A percentile compares a stretch with the other conserved stretches of the same genome.
Evolutionary conservation across 768 basidiomycete genomes (phyloP).

Genomic region (Boletus rubropictus): DNA sequence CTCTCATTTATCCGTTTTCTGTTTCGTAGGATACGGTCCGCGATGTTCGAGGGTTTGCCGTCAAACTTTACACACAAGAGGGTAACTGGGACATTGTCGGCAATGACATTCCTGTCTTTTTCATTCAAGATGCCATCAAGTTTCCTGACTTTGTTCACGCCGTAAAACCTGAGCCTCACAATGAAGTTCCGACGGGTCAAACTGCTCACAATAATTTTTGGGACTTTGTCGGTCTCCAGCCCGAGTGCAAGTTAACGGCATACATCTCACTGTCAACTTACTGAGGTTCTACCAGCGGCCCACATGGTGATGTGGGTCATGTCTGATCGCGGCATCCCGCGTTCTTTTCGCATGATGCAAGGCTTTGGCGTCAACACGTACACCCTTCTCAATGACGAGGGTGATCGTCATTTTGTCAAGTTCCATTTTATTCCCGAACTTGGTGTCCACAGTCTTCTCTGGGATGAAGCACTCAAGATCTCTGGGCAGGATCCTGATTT

Average conservation of each 20-base stretch:
- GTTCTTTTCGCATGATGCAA: conserved; percentile 86
- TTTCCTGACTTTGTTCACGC: conserved; percentile 86
- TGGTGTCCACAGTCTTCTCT: conserved; percentile 76
- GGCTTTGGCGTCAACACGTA: conserved; percentile 86
- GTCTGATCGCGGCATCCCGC: conserved; percentile 80
- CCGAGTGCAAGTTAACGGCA: conserved; percentile 43
- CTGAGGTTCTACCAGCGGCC: conserved; percentile 39
- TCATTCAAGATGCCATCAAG: conserved; percentile 77
- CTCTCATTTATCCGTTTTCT: not conserved
- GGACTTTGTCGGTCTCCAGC: conserved; percentile 72
- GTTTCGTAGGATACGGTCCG: conserved; percentile 60
- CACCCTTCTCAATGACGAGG: conserved; percentile 60
- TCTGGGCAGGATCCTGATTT: conserved; percentile 84
- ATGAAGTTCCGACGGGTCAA: conserved; percentile 69
- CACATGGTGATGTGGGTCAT: conserved; percentile 83
- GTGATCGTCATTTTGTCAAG: conserved; percentile 78
- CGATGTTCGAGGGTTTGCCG: conserved; percentile 84
- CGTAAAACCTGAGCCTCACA: conserved; percentile 80
- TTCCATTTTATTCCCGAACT: conserved; percentile 81
- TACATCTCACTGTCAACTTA: not conserved
- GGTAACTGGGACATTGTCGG: conserved; percentile 87
- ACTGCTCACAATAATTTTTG: conserved; percentile 81
- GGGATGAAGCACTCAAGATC: conserved; percentile 89
- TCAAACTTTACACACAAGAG: conserved; percentile 77
- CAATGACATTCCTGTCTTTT: conserved; percentile 80